Conservation (phyloP, 371 early-diverging fungal species). For the Mucor piriformis region DNA sequence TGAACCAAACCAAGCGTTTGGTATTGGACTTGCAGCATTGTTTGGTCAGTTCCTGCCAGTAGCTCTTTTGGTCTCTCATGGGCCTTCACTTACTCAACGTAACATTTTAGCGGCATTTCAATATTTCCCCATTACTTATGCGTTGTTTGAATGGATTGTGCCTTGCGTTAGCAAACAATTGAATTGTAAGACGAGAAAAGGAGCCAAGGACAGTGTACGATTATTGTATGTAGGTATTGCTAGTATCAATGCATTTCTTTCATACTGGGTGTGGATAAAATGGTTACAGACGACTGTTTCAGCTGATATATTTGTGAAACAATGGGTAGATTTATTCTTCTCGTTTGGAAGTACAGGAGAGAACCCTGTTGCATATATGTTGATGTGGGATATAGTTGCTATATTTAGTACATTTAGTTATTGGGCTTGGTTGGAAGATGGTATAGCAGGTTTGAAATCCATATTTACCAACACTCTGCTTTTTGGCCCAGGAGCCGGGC, state of each 20-base stretch:
- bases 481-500: constrained; percentile 15
- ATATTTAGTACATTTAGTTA: constrained; percentile 9
- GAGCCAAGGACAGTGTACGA: background rate
- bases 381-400: constrained; percentile 13
- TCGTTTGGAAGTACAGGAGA: constrained; percentile 1
- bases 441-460: constrained; percentile 1
- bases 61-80: constrained; percentile 7
- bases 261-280: constrained; percentile 17
- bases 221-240: constrained; percentile 8
- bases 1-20: background rate
- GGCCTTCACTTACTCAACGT: constrained; percentile 2
- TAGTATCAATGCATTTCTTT: constrained; percentile 11
- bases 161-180: constrained; percentile 1
- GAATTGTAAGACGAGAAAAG: constrained; percentile 1
- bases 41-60: constrained; percentile 19
- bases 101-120: constrained; percentile 11
- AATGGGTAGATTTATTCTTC: constrained; percentile 15
- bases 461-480: background rate
- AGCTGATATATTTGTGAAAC: constrained; percentile 7
- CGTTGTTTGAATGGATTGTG: background rate
- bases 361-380: constrained; percentile 17
- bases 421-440: constrained; percentile 17
- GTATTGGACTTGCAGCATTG: constrained; percentile 5
- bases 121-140: constrained; percentile 9
- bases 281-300: constrained; percentile 9